Evolutionary conservation across 2,329 filamentous ascomycete species (phyloP), one percentile per base, ranked within the genome.

Genomic region (Pseudocercospora cruenta): DNA sequence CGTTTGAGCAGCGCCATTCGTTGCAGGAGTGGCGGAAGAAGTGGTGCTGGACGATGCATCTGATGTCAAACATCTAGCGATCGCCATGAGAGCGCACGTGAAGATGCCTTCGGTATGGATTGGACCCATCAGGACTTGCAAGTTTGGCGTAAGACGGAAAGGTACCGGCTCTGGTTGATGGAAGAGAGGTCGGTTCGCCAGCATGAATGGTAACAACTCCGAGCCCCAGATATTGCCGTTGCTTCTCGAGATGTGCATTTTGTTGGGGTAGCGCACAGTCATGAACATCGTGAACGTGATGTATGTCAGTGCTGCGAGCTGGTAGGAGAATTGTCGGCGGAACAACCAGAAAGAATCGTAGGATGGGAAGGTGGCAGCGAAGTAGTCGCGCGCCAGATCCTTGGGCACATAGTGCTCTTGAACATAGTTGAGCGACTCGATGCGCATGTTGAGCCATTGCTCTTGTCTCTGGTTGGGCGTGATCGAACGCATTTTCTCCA

Each of bases 261-360:
- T 99, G 80, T 94, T 93, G 5, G 95, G 96, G 79, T 95, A 97
- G 31, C 95, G 91, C 78, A 93, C 93, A 77, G 94, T 93, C 89
- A 99, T 98, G 82, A 94, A 94, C 82, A 99, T 90, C 66, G 97
- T 91, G 77, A 98, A 99, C 3, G 95, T 98, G 91, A 99, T 97
- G 82, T 99, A 99, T 0, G 95, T 97, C 70, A 98, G 86, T 1
- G 94, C 89, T 21, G 95, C 94, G 68, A 97, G 90, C 80, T 99
- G 95, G 83, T 98, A 97, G 22, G 93, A 91, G 81, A 99, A 97
- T 71, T 97, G 94, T 66, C 94, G 90, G 66, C 95, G 91, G 92
- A 99, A 99, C 65, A 99, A 87, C 93, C 94, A 99, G 84, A 98
- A 97, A 74, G 97, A 94, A 54, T 91, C 88, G 79, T 92, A 99